Base-by-base conservation (phyloP, 75 land plant genomes). In the Cunninghamia lanceolata region DNA sequence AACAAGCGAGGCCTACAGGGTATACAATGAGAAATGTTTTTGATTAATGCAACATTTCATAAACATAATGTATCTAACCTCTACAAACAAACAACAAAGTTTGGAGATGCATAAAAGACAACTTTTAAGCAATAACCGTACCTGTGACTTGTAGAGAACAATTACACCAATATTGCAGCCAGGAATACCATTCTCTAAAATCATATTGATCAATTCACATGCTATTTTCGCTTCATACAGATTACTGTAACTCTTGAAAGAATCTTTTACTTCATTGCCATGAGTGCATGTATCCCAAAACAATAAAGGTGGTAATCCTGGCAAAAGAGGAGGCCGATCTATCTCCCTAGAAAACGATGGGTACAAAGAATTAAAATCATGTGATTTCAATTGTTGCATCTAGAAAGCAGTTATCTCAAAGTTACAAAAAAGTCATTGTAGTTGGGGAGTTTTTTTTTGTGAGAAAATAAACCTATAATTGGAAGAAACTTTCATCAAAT, bases 131-230 rank as follows among this genome's bases (percentile, higher is more conserved):
- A 19, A 78, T 39, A 77, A 78, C 42, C 16, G 35, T 59, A 88
- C 89, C 89, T 88, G 89, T 78, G 89, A 54, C 87, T 87, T 88
- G 88, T 88, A 88, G 54, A 88, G 74, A 63, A 85, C 84, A 66
- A 88, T 86, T 47, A 88, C 89, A 36, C 89, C 89, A 70, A 88
- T 88, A 34, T 82, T 84, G 9, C 17, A 34, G 50, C 84, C 84
- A 28, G 88, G 74, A 30, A 86, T 79, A 5, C 88, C 88, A 56
- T 52, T 28, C 25, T 82, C 56, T 81, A 88, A 34, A 53, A 88
- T 46, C 52, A 63, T 30, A 9, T 45, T 80, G 76, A 88, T 82
- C 53, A 88, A 53, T 50, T 75, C 36, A 70, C 88, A 88, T 42
- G 43, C 88, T 50, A 86, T 54, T 34, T 87, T 70, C 36, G 88